Base-by-base conservation (phyloP, 2,329 filamentous ascomycete species). In the Paramyrothecium sp. region DNA sequence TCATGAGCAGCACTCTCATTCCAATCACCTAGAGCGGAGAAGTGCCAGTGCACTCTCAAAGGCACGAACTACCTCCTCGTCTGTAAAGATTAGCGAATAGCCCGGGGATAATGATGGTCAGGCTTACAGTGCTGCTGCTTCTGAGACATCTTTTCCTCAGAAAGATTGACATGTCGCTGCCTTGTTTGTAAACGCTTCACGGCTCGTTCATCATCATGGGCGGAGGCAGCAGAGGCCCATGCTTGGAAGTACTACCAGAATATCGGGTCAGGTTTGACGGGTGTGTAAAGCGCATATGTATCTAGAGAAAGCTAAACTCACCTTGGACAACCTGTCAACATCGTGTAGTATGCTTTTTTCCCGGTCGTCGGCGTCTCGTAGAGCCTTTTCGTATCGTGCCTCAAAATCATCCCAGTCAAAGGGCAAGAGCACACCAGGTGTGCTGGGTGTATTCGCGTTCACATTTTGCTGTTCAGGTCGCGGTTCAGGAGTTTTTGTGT, bases 361-460 rank as follows among this genome's bases (percentile, higher is more conserved):
- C 2, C 86, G 75, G 2, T 78, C 76, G 54, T 87, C 82, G 34
- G 88, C 83, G 46, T 87, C 79, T 16, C 78, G 73, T 65, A 96
- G 83, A 19, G 85, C 86, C 54, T 82, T 75, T 58, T 88, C 80
- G 64, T 92, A 96, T 47, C 85, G 84, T 1, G 77, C 69, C 71
- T 92, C 82, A 33, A 97, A 87, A n/a, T 88, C 82, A 3, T 87
- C 78, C 92, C 92, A 97, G 72, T 93, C 85, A 66, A 90, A 92
- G 0, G 67, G 75, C 55, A 76, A 73, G 59, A 91, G 74, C 54
- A 75, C 73, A 19, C 80, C 80, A 0, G 82, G 80, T 2, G 83
- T 82, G 65, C 75, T 76, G n/a, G 80, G 79, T 12, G 78, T 74
- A 51, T 67, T 65, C 54, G 62, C 61, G 54, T 69, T 71, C 54